Base-by-base conservation (phyloP, 805 yeast species). In the Lachancea meyersii region DNA sequence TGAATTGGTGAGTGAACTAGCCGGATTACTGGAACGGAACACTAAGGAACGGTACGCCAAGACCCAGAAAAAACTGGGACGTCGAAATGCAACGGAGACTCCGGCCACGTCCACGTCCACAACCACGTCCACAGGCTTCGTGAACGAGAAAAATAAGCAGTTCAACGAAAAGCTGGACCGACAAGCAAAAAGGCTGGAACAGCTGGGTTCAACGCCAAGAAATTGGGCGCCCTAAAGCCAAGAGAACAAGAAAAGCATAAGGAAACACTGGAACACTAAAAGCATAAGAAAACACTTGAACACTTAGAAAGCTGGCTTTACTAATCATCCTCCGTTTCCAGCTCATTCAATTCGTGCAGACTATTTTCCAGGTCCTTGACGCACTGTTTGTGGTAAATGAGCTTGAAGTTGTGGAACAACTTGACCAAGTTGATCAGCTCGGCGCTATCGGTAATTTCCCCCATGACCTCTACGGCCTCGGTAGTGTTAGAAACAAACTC, bases 401-500 rank as follows among this genome's bases (percentile, higher is more conserved):
- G 69, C 65, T 84, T 93, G 46, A 85, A 82, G 51, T 75, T 71
- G 51, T 77, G 76, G 53, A 82, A 78, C n/a, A 81, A 66, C 55
- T 80, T 80, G 50, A 85, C 68, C 52, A 85, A 65, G 45, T 75
- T 72, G 37, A 84, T 70, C 42, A 79, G 69, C 60, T 81, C 83
- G 9, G 78, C 70, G 19, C 89, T 86, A 48, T 74, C 77, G 50
- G 85, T 76, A 43, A 85, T 68, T 50, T 73, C 76, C 61, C 82
- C 79, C 93, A 85, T 83, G 41, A 79, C 77, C 52, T 77, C 76
- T n/a, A 83, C 93, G 0, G 95, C 93, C 21, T 73, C 67, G 44
- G 83, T 82, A 3, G 88, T 84, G 20, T 87, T 86, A 51, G 80
- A 76, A 27, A 85, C 93, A 50, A 85, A 75, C 48, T 82, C 91